phyloP scores from a whole-genome alignment of 163 green algal species.

The Chlamydomonas reinhardtii region DNA sequence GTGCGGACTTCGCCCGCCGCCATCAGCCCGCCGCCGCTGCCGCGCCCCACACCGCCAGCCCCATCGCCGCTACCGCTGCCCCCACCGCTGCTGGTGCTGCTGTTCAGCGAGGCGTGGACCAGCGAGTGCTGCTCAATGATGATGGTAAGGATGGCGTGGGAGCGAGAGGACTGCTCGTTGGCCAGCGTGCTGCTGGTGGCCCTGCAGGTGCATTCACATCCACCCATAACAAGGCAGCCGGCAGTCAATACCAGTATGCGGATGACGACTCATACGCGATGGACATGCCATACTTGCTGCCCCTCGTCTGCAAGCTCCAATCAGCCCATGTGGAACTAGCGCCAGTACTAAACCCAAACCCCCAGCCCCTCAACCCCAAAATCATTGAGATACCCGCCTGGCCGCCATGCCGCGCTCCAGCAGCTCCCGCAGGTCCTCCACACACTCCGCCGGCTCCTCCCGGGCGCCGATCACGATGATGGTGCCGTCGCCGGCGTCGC shows the following conservation, averaged over 20 bases:
- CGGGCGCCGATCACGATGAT: constrained; percentile 64
- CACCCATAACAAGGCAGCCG: too few relatives aligned
- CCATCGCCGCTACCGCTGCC: neutral
- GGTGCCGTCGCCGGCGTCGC: constrained; percentile 65
- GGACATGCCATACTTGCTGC: too few relatives aligned
- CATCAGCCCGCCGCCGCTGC: neutral
- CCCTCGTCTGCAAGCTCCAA: too few relatives aligned
- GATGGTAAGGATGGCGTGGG: constrained; percentile 84
- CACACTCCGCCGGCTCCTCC: constrained; percentile 62
- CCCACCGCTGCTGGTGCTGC: neutral
- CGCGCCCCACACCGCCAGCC: neutral
- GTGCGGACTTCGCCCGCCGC: constrained; percentile 45
- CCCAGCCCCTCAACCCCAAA: too few relatives aligned
- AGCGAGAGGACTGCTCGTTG: constrained; percentile 77
- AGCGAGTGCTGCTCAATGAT: constrained; percentile 62
- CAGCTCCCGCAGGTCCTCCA: constrained; percentile 57
- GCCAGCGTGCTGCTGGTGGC: constrained; percentile 68
- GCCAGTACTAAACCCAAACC: too few relatives aligned
- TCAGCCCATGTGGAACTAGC: too few relatives aligned
- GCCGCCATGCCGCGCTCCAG: constrained; percentile 58
- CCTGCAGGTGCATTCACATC: constrained; percentile 6
- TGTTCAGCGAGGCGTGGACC: neutral
- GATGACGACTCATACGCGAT: too few relatives aligned
- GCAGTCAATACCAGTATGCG: too few relatives aligned
- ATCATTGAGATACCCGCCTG: constrained; percentile 18